phyloP scores from a whole-genome alignment of 2,329 filamentous ascomycete species.

The Cercospora citrullina region DNA sequence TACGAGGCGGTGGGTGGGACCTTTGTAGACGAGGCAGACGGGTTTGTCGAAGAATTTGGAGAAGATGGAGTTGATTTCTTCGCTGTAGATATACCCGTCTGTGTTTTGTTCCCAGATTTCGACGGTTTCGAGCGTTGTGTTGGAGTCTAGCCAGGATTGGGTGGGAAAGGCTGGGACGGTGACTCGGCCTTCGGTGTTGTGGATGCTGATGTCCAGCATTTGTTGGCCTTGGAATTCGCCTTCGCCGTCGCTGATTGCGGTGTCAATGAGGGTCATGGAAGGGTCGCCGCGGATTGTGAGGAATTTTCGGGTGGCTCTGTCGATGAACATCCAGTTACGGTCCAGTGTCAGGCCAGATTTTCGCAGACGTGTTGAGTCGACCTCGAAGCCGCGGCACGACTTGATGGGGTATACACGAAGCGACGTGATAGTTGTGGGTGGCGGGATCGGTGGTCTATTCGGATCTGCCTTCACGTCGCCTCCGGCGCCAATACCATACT shows the following conservation, averaged over 20 bases:
- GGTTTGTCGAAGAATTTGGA: slow-evolving; percentile 57
- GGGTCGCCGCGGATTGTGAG: slow-evolving; percentile 63
- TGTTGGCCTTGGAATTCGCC: slow-evolving; percentile 34
- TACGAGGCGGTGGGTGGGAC: slow-evolving; percentile 57
- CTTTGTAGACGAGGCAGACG: slow-evolving; percentile 62
- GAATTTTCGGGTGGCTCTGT: slow-evolving; percentile 54
- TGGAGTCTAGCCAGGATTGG: slow-evolving; percentile 53
- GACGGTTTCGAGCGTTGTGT: slow-evolving; percentile 53
- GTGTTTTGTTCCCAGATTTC: slow-evolving; percentile 62
- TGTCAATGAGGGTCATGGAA: slow-evolving; percentile 63
- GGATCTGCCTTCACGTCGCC: slow-evolving; percentile 27
- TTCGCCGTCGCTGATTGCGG: slow-evolving; percentile 47
- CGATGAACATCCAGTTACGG: slow-evolving; percentile 66
- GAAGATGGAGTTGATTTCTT: slow-evolving; percentile 55
- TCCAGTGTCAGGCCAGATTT: slow-evolving; percentile 62
- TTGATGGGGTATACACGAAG: slow-evolving; percentile 66
- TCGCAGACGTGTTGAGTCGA: slow-evolving; percentile 54
- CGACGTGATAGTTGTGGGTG: slow-evolving; percentile 46
- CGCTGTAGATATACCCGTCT: slow-evolving; percentile 57
- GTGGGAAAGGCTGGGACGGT: slow-evolving; percentile 58
- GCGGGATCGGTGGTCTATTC: slow-evolving; percentile 37
- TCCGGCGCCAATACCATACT: slow-evolving; percentile 27
- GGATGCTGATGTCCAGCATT: slow-evolving; percentile 53
- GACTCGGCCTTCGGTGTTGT: slow-evolving; percentile 46
- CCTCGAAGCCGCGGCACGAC: slow-evolving; percentile 62